A percentile compares a stretch with the other conserved stretches of the same genome.
These are phyloP conservation scores for Cutaneotrichosporon dermatis DNA, from an alignment of 1,284 basidiomycete species.

Conservation along the genomic window DNA sequence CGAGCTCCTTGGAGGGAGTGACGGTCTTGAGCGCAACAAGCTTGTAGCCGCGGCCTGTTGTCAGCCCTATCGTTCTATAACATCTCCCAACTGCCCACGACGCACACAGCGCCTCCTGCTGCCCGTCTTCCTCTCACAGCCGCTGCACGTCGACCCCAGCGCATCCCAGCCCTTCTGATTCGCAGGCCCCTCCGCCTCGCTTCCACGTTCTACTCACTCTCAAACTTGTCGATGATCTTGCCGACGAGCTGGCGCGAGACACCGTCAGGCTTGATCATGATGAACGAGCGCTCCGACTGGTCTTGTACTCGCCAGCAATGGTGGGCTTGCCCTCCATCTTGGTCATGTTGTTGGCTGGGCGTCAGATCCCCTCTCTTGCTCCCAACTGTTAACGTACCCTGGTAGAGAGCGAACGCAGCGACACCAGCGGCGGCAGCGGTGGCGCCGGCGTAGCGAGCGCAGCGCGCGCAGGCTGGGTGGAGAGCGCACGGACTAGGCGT, in stretches of 20 bases:
- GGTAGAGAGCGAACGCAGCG: constrained; percentile 36
- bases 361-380: background rate
- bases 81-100: no score
- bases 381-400: constrained; percentile 24
- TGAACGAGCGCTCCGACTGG: constrained; percentile 49
- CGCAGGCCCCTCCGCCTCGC: background rate
- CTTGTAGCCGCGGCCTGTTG: constrained; percentile 43
- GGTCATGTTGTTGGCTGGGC: constrained; percentile 21
- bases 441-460: constrained; percentile 24
- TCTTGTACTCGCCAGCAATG: constrained; percentile 51
- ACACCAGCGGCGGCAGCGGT: constrained; percentile 30
- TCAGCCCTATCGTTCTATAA: background rate
- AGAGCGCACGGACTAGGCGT: constrained; percentile 36
- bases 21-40: constrained; percentile 47
- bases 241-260: constrained; percentile 44
- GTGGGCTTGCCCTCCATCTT: constrained; percentile 48
- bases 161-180: no score
- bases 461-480: constrained; percentile 32
- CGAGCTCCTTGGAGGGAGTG: constrained; percentile 40
- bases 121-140: background rate
- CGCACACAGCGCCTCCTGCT: background rate
- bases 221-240: constrained; percentile 44
- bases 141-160: no score
- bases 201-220: constrained; percentile 25
- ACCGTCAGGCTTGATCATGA: constrained; percentile 51